Evolutionary conservation across 2,329 filamentous ascomycete genomes (phyloP), one percentile per base, ranked within the genome.

Genomic region (Epichloe amarillans): DNA sequence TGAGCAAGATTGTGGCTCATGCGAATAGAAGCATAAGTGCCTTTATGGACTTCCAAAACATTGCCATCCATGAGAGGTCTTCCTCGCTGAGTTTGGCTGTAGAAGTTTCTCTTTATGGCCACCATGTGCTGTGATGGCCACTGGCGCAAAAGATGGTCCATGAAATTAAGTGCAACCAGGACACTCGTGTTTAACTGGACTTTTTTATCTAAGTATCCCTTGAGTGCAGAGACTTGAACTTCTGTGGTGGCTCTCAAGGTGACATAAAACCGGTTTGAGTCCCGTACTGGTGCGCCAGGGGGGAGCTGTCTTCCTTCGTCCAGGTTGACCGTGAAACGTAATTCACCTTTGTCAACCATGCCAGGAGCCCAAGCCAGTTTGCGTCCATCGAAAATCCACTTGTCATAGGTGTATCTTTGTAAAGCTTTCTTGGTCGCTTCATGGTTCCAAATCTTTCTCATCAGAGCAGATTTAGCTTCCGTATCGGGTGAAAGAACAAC

Each of bases 61-160:
- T 60, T 58, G 15, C 60, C 64, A 21, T 75, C 70, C 36, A 82
- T 77, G n/a, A 95, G 75, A 3, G 73, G 66, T 6, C 64, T 66
- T 0, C 71, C 66, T 21, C 73, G 62, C 2, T 75, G 75, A 1
- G 70, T 58, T 1, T 70, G 68, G 39, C 80, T 71, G 66, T 94
- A 97, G 62, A 95, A 95, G 7, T 83, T 88, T 12, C 90, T 81
- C 65, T 88, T 91, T 66, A 96, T 85, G 0, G 80, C 68, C 0
- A 83, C 72, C 59, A 88, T 80, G 2, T 73, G 69, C 59, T 80
- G 69, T 0, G 83, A 83, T 0, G 93, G 88, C n/a, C 71, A 75
- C 64, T 95, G 82, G 4, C 93, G 86, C 50, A 98, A 73, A 7
- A 91, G 72, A 62, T 98, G 93, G 56, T 98, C 93, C 4, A 96